Conservation (phyloP, 768 basidiomycete genomes). For the Inosperma sp. region DNA sequence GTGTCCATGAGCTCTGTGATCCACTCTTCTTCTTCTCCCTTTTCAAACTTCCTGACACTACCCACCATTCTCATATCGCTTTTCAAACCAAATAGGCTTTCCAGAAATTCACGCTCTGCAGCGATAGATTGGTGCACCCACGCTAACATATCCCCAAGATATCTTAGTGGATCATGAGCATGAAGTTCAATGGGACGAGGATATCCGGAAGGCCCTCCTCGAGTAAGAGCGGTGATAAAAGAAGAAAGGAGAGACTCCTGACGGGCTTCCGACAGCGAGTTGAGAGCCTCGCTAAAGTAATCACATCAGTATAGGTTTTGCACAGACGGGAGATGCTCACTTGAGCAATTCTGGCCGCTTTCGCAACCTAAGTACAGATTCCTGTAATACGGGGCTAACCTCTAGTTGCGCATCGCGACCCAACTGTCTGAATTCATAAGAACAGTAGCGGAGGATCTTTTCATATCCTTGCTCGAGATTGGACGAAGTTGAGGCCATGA, state of each 20-base stretch:
- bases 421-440: conserved; percentile 78
- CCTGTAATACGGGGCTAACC: conserved; percentile 57
- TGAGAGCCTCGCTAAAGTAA: conserved; percentile 58
- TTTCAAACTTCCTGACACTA: conserved; percentile 49
- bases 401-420: conserved; percentile 72
- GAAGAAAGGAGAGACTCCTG: conserved; percentile 73
- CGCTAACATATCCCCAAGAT: conserved; percentile 97
- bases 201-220: conserved; percentile 78
- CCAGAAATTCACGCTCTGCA: conserved; percentile 90
- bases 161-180: conserved; percentile 94
- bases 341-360: conserved; percentile 73
- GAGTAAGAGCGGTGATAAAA: conserved; percentile 84
- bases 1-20: conserved; percentile 77
- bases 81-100: conserved; percentile 73
- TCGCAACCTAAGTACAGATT: conserved; percentile 70
- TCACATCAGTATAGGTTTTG: not conserved
- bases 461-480: conserved; percentile 87
- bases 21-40: conserved; percentile 70
- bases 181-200: conserved; percentile 96
- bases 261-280: conserved; percentile 73
- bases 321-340: conserved; percentile 36
- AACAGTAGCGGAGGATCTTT: conserved; percentile 82
- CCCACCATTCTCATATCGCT: conserved; percentile 73
- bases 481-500: conserved; percentile 76
- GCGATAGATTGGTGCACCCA: conserved; percentile 98